Evolutionary conservation across 805 yeast genomes (phyloP).

Genomic region (Kodamaea lidongshanica): DNA sequence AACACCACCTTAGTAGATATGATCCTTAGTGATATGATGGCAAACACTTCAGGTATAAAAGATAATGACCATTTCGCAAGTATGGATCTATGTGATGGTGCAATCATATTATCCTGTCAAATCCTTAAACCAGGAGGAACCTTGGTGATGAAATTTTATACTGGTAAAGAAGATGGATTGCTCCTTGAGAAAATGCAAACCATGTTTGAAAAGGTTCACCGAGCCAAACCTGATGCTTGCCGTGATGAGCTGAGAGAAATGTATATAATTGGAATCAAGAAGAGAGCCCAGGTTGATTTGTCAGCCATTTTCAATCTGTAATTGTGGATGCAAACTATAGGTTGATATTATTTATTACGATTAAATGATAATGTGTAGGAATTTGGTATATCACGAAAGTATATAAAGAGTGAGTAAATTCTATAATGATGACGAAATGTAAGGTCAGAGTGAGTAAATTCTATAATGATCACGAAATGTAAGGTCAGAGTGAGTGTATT

Average conservation of each 20-base stretch:
- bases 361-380: no score
- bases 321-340: no score
- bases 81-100: constrained; percentile 91
- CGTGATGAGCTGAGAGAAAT: constrained; percentile 75
- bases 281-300: no score
- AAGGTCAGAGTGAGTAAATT: no score
- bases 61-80: constrained; percentile 78
- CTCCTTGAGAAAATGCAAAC: constrained; percentile 54
- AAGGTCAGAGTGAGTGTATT: no score
- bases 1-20: constrained; percentile 23
- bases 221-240: constrained; percentile 78
- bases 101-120: constrained; percentile 66
- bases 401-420: no score
- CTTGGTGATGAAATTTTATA: constrained; percentile 76
- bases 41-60: constrained; percentile 79
- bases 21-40: constrained; percentile 81
- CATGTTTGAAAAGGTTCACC: constrained; percentile 56
- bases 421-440: no score
- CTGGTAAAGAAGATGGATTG: constrained; percentile 70
- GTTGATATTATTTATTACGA: no score
- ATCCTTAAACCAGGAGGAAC: constrained; percentile 65
- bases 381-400: no score
- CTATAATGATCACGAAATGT: no score
- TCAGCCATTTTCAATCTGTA: constrained; percentile 12
- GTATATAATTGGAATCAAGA: constrained; percentile 66